Evolutionary conservation across 106 monocot genomes (phyloP).

Genomic region (Dendrobium chrysotoxum): DNA sequence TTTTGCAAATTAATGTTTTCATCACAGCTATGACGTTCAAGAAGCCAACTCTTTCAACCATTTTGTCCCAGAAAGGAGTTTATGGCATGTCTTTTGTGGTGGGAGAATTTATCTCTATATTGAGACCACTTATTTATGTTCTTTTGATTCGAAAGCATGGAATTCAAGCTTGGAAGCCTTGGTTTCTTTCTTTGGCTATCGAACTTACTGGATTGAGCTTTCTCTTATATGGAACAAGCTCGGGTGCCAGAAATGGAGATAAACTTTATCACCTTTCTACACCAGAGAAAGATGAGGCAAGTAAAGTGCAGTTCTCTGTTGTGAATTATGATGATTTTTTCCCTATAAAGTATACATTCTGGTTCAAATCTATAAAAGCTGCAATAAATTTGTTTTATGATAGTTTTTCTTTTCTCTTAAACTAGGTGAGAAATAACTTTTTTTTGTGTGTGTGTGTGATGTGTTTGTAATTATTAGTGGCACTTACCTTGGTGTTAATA

Average conservation of each 20-base stretch:
- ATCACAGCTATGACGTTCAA: conserved; percentile 25
- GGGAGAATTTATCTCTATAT: conserved; percentile 63
- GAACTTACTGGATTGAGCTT: conserved; percentile 70
- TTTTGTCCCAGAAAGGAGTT: conserved; percentile 65
- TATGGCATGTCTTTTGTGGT: conserved; percentile 51
- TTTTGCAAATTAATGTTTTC: conserved; percentile 5
- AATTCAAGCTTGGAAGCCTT: conserved; percentile 74
- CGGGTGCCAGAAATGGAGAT: conserved; percentile 13
- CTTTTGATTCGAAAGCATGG: conserved; percentile 74
- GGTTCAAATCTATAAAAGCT: background rate
- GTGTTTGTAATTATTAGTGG: background rate
- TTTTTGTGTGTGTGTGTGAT: background rate
- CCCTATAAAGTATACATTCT: background rate
- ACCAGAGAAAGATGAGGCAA: conserved; percentile 77
- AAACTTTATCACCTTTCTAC: conserved; percentile 33
- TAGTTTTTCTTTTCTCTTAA: background rate
- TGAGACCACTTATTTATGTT: conserved; percentile 88
- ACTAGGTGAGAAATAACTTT: background rate
- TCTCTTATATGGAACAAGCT: conserved; percentile 45
- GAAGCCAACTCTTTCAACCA: conserved; percentile 41
- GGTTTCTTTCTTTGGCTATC: conserved; percentile 68
- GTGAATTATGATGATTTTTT: background rate
- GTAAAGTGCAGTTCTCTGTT: conserved; percentile 7
- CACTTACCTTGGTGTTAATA: conserved; percentile 6
- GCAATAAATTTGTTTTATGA: background rate